phyloP scores from a whole-genome alignment of 2,329 filamentous ascomycete genomes.

The Raffaelea ambrosiae region DNA sequence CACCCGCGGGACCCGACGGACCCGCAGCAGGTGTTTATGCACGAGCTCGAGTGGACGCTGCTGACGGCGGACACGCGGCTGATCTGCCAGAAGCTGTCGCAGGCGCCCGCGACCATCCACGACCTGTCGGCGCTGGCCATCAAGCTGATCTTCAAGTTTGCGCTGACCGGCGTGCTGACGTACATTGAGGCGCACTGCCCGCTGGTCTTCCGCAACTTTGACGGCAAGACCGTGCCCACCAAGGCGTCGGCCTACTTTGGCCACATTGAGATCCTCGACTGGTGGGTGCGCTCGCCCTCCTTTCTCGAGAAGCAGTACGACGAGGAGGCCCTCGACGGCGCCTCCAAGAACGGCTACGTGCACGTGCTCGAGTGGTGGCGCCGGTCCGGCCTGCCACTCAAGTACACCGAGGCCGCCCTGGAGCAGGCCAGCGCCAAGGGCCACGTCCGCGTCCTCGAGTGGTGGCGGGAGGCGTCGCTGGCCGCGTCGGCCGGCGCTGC shows the following conservation, averaged over 20 bases:
- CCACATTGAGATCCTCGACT: conserved; percentile 75
- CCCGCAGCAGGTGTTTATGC: conserved; percentile 62
- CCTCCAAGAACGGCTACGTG: conserved; percentile 76
- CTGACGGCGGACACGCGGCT: conserved; percentile 62
- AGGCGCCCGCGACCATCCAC: conserved; percentile 60
- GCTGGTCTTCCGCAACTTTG: conserved; percentile 78
- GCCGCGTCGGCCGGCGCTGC: neutral
- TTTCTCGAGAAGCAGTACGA: conserved; percentile 84
- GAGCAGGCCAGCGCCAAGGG: conserved; percentile 82
- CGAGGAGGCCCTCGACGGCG: conserved; percentile 75
- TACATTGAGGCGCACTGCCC: conserved; percentile 54
- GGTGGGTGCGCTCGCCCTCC: conserved; percentile 78
- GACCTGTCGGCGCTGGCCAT: conserved; percentile 73
- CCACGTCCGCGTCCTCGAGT: conserved; percentile 78
- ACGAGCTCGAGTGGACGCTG: conserved; percentile 78
- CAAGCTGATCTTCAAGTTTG: conserved; percentile 87
- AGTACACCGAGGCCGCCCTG: conserved; percentile 79
- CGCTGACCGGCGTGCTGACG: conserved; percentile 67
- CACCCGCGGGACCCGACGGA: conserved; percentile 53
- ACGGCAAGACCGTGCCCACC: conserved; percentile 75
- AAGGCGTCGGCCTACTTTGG: conserved; percentile 85
- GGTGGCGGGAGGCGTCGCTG: conserved; percentile 71
- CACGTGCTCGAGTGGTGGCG: conserved; percentile 86
- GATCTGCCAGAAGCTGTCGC: conserved; percentile 65
- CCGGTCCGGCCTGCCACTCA: conserved; percentile 65